Evolutionary conservation across 257 asterid genomes (phyloP), one percentile per base, ranked within the genome.

Genomic region (Primulina huaijiensis): DNA sequence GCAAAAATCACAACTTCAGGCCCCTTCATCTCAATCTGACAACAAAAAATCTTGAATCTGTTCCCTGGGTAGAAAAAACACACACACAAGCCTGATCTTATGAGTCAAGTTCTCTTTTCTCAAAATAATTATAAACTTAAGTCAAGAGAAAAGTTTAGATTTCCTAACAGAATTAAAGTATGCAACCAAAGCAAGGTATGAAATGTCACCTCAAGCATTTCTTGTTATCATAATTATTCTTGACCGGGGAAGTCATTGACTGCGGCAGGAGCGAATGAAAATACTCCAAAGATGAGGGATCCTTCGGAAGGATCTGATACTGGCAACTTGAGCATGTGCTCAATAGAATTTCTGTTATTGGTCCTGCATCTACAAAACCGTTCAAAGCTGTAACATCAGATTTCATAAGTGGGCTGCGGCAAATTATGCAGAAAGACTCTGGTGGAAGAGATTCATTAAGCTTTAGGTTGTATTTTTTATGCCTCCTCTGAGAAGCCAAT

Each of bases 251-350:
- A 64, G 74, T 61, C 79, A 85, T 77, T 52, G 88, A 75, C 25
- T 67, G 82, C 34, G 99, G 99, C 70, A 93, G 86, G 68, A 89
- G 88, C 2, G 85, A 81, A 70, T 58, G 67, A 62, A 93, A 90
- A 72, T 72, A 65, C 69, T 85, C 84, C 83, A 86, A 21, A 6
- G 89, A 77, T n/a, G 83, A 70, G 25, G 78, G 55, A 68, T 90
- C 96, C 71, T 78, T 67, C 0, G 98, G 98, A 53, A 93, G 90
- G 81, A 90, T 81, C 84, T 93, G 99, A 78, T 82, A 89, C 82
- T 80, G 95, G 85, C 97, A 90, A 83, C 97, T 90, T 27, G 83
- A 83, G 81, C 96, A 87, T 66, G 81, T 70, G 50, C 74, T 79
- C 68, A 66, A 55, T 19, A 69, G 25, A 30, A 64, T 62, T 70